Base-by-base conservation (phyloP, 1,139 yeast genomes). In the Lodderomyces margitis region DNA sequence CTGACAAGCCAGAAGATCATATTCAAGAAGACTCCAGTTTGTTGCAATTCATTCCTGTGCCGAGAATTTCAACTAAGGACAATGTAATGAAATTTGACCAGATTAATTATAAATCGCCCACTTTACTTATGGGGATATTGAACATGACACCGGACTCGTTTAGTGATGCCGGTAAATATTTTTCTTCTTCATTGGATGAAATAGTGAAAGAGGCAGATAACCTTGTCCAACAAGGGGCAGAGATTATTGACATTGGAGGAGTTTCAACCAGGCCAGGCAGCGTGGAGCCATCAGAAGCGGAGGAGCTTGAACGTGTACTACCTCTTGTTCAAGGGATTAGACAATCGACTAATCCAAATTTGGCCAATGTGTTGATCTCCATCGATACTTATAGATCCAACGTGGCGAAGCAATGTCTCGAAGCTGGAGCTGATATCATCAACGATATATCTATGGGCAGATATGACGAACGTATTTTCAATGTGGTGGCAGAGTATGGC, bases 111-210 rank as follows among this genome's bases (percentile, higher is more conserved):
- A 59, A 63, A 15, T 62, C 69, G 15, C 58, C 61, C 14, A 80
- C 87, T 0, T 56, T 66, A 35, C 61, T 89, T 39, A 92, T 92
- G 98, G 95, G 91, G 1, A 83, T 92, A 37, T 61, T 92, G 45
- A 92, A 92, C 55, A 75, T 85, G 16, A 92, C 98, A 0, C 97
- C 98, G 0, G 98, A 94, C 58, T 89, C 97, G 0, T 92, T 92
- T 56, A 87, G 96, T 40, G 98, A 94, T 61, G 98, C 96, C 1
- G 91, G 95, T 0, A 48, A 46, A n/a, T 53, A 60, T 37, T 59
- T 41, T 34, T 47, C 51, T 5, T 54, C 56, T 20, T 52, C 69
- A 20, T 59, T 64, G 4, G 57, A 59, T 3, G 53, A 59, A 3
- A 52, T 65, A 2, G 50, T 75, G 3, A 66, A 66, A 0, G 62